Percentiles rank a stretch among this genome's conserved stretches.
Conservation (phyloP, 2,329 filamentous ascomycete species). For the Grosmannia huntii region DNA sequence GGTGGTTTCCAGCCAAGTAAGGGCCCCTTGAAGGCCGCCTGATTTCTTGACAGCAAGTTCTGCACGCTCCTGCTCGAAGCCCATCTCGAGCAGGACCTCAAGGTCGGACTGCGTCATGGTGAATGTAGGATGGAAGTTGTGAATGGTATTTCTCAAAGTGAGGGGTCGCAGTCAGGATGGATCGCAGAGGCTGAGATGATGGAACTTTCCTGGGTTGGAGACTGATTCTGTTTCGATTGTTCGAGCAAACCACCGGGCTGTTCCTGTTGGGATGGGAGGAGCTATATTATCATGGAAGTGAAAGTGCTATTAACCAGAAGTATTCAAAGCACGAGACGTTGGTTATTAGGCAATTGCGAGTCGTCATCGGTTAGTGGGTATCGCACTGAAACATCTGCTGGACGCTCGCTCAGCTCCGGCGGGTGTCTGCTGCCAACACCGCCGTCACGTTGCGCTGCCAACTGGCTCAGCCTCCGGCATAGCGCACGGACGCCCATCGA, state of each 20-base stretch:
- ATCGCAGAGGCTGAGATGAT: not conserved
- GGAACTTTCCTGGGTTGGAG: not conserved
- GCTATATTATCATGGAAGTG: not conserved
- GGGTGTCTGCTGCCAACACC: not conserved
- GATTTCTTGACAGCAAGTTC: conserved; percentile 74
- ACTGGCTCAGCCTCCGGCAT: not conserved
- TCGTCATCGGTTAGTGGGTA: not conserved
- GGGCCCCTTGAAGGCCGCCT: conserved; percentile 70
- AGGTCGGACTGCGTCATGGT: conserved; percentile 46
- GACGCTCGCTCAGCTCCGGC: not conserved
- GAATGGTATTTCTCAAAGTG: not conserved
- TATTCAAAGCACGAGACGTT: not conserved
- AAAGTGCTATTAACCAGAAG: not conserved
- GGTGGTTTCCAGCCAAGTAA: conserved; percentile 91
- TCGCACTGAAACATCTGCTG: not conserved
- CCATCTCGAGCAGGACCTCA: conserved; percentile 53
- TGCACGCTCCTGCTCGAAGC: conserved; percentile 72
- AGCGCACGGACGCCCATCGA: not conserved
- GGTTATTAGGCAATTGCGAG: not conserved
- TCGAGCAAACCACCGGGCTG: no score
- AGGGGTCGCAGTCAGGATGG: not conserved
- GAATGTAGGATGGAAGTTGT: not conserved
- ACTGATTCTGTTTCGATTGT: not conserved
- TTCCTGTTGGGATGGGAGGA: not conserved
- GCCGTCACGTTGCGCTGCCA: not conserved